A percentile compares a stretch with the other conserved stretches of the same genome.
These are phyloP conservation scores for Talaromyces sp. DNA, from an alignment of 2,329 filamentous ascomycete genomes.

Conservation along the genomic window DNA sequence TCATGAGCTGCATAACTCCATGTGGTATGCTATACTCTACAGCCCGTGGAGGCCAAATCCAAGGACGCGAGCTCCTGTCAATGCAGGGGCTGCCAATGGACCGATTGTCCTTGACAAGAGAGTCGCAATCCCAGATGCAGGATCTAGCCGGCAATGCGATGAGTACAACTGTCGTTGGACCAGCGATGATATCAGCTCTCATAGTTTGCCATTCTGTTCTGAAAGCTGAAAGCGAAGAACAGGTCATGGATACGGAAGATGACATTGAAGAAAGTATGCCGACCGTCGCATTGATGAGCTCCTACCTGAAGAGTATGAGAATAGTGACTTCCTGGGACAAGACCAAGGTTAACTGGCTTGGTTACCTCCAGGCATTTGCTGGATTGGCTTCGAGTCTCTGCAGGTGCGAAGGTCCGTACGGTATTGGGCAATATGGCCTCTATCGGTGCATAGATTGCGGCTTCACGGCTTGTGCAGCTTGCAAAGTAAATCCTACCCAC, in stretches of 20 bases:
- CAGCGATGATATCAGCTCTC: conserved; percentile 58
- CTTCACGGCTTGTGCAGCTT: conserved; percentile 54
- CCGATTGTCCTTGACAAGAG: conserved; percentile 60
- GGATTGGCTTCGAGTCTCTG: conserved; percentile 49
- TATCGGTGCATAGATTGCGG: conserved; percentile 51
- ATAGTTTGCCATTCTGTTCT: conserved; percentile 31
- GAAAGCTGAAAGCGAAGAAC: background rate
- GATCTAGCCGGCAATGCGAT: conserved; percentile 78
- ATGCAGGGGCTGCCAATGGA: conserved; percentile 67
- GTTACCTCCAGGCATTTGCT: conserved; percentile 25
- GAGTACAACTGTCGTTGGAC: conserved; percentile 68
- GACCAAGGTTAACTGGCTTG: conserved; percentile 12
- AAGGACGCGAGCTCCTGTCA: conserved; percentile 59
- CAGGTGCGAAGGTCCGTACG: conserved; percentile 52
- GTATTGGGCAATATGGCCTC: conserved; percentile 39
- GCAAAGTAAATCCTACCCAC: conserved; percentile 54
- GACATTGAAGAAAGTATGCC: background rate
- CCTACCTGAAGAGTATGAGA: conserved; percentile 18
- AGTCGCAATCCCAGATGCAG: conserved; percentile 60
- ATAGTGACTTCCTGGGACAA: conserved; percentile 17
- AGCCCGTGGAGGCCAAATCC: conserved; percentile 57
- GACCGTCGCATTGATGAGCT: conserved; percentile 8
- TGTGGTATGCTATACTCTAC: conserved; percentile 60
- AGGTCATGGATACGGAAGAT: conserved; percentile 16
- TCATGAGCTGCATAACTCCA: conserved; percentile 67